Evolutionary conservation across 257 asterid species (phyloP).

Genomic region (Solanum chiquidenum): DNA sequence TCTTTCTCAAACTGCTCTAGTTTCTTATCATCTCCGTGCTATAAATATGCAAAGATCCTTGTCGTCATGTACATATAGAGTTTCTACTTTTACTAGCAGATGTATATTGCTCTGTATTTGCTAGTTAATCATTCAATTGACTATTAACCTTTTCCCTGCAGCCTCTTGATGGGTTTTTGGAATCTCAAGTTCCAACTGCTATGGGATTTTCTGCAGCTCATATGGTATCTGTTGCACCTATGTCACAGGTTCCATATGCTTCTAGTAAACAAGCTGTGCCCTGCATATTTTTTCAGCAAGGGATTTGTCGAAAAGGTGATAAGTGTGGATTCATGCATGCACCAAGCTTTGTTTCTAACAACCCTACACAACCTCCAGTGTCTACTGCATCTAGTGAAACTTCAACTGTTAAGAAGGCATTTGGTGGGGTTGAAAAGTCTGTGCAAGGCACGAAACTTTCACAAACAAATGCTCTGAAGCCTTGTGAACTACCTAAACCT

Average conservation of each 20-base stretch:
- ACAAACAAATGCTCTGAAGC: constrained; percentile 19
- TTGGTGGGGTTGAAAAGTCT: constrained; percentile 12
- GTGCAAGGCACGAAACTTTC: constrained; percentile 20
- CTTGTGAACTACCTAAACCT: constrained; percentile 21
- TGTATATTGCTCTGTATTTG: neutral
- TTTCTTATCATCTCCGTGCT: neutral
- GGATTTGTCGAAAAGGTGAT: constrained; percentile 70
- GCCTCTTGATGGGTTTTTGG: constrained; percentile 81
- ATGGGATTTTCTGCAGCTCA: constrained; percentile 32
- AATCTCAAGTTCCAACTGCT: constrained; percentile 40
- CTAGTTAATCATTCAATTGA: neutral
- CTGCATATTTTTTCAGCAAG: constrained; percentile 74
- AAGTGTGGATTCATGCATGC: constrained; percentile 73
- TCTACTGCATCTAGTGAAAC: constrained; percentile 6
- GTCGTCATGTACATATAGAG: neutral
- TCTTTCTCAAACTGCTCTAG: neutral
- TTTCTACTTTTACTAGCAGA: neutral
- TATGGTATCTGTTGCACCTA: constrained; percentile 14
- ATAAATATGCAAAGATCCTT: neutral
- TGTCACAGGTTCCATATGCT: constrained; percentile 29
- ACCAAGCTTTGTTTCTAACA: constrained; percentile 37
- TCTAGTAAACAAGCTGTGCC: constrained; percentile 51
- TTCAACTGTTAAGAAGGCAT: constrained; percentile 7
- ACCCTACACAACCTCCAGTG: constrained; percentile 22
- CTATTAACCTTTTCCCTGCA: constrained; percentile 11